phyloP scores from a whole-genome alignment of 176 grass and related monocot genomes.

The Paspalum notatum region DNA sequence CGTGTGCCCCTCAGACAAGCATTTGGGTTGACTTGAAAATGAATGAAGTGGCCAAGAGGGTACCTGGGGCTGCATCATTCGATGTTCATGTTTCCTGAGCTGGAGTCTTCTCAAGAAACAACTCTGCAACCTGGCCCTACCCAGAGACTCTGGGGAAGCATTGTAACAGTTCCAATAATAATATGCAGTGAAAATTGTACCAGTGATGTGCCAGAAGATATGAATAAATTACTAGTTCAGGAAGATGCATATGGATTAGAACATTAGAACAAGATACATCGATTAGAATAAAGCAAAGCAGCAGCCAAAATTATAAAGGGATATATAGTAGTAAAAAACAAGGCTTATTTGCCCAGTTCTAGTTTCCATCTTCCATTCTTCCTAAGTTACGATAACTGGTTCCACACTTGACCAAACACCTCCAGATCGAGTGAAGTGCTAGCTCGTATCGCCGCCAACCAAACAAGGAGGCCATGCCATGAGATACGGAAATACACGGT shows the following conservation, averaged over 20 bases:
- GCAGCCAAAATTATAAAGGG: not conserved
- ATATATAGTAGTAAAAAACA: too few species aligned
- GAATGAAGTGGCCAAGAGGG: not conserved
- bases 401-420: too few species aligned
- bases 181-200: not conserved
- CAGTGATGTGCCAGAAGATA: not conserved
- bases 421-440: not conserved
- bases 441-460: not conserved
- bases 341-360: too few species aligned
- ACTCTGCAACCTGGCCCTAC: not conserved
- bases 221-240: not conserved
- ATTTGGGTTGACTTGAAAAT: not conserved
- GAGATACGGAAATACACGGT: not conserved
- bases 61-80: not conserved
- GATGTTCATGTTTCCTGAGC: not conserved
- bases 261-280: not conserved
- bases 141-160: too few species aligned
- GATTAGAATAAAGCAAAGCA: not conserved
- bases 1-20: not conserved
- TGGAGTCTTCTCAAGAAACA: not conserved
- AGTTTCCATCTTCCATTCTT: not conserved
- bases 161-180: too few species aligned
- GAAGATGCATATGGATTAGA: not conserved
- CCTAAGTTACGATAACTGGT: not conserved
- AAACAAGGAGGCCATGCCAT: slow-evolving; percentile 17